Conservation (phyloP, 352 stramenopile species). For the Pythium plurisporium region DNA sequence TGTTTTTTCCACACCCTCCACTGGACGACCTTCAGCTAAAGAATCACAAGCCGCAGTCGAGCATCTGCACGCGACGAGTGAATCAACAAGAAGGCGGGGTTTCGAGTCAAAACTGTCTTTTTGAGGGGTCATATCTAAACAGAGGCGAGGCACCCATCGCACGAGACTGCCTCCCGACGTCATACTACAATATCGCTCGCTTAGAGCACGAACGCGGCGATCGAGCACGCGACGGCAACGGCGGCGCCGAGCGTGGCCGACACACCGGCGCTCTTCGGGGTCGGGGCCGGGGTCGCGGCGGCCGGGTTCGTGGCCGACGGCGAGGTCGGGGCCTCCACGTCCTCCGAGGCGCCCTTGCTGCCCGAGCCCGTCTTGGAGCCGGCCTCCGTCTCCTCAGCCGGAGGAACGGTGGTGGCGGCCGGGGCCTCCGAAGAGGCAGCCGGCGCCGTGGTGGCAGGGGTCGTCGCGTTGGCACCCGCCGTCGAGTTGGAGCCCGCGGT, state of each 20-base stretch:
- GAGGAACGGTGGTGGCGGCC: background rate
- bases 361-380: background rate
- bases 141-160: background rate
- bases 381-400: background rate
- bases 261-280: conserved; percentile 14
- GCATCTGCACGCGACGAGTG: no score
- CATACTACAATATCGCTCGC: background rate
- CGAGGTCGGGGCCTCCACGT: background rate
- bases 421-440: background rate
- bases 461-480: no score
- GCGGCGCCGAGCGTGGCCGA: conserved; percentile 17
- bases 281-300: conserved; percentile 1
- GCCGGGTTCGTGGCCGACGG: background rate
- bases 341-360: background rate
- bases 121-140: conserved; percentile 4
- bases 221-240: conserved; percentile 18
- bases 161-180: background rate
- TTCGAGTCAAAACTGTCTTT: conserved; percentile 1
- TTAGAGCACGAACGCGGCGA: conserved; percentile 22
- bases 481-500: background rate
- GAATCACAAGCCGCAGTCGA: no score
- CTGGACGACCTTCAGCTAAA: no score
- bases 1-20: no score
- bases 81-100: no score
- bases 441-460: background rate